Percentiles rank a stretch among this genome's conserved stretches.
phyloP scores from a whole-genome alignment of 139 green algal species.

The Ostreobium quekettii region DNA sequence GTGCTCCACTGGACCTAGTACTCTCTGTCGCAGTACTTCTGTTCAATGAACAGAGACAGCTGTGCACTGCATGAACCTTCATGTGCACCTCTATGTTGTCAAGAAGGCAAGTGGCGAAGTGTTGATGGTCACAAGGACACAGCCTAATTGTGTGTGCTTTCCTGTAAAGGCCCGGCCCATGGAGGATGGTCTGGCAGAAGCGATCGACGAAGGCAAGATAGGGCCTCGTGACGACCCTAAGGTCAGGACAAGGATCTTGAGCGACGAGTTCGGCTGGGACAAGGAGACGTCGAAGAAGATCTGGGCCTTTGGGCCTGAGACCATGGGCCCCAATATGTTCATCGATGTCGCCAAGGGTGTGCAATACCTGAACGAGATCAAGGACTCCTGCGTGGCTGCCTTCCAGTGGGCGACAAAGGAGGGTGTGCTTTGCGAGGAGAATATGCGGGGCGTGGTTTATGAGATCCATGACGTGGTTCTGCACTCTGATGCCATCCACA shows the following conservation, averaged over 20 bases:
- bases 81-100: too few relatives aligned
- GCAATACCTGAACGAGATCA: constrained; percentile 95
- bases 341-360: constrained; percentile 89
- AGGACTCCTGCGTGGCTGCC: constrained; percentile 79
- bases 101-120: too few relatives aligned
- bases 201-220: constrained; percentile 86
- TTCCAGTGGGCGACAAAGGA: constrained; percentile 92
- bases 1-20: too few relatives aligned
- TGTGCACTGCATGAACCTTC: too few relatives aligned
- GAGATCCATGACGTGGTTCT: constrained; percentile 81
- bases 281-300: constrained; percentile 93
- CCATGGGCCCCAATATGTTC: constrained; percentile 82
- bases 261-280: constrained; percentile 84
- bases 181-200: constrained; percentile 73
- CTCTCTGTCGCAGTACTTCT: too few relatives aligned
- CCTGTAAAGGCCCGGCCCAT: too few relatives aligned
- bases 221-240: constrained; percentile 44
- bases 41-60: too few relatives aligned
- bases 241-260: constrained; percentile 56
- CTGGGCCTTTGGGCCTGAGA: constrained; percentile 91
- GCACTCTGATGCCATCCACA: constrained; percentile 88
- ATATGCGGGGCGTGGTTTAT: constrained; percentile 82
- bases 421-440: constrained; percentile 83
- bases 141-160: too few relatives aligned
- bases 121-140: too few relatives aligned